Evolutionary conservation across 495 filamentous ascomycete species (phyloP).

Genomic region (Cercophora samala): DNA sequence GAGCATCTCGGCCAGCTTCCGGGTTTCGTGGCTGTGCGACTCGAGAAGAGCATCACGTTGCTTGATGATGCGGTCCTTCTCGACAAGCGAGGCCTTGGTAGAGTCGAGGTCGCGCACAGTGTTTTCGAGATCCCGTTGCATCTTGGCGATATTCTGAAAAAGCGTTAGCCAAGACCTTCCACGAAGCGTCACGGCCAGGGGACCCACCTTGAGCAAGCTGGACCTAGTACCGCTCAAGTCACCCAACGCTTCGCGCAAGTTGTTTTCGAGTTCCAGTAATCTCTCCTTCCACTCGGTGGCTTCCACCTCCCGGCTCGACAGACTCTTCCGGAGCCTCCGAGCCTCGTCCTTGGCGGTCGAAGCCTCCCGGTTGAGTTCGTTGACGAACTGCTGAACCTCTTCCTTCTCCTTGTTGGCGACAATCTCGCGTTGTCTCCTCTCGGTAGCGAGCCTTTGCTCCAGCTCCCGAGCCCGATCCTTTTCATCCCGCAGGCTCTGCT

Average conservation of each 20-base stretch:
- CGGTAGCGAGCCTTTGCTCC: constrained; percentile 70
- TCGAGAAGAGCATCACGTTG: constrained; percentile 92
- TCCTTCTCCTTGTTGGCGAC: constrained; percentile 84
- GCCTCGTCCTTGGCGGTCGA: constrained; percentile 80
- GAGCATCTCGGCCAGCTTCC: constrained; percentile 79
- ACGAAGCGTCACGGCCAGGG: not conserved
- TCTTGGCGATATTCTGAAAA: constrained; percentile 69
- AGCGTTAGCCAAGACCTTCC: constrained; percentile 13
- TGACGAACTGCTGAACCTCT: constrained; percentile 68
- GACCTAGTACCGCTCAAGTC: constrained; percentile 85
- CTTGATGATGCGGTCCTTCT: constrained; percentile 84
- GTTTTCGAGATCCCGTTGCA: constrained; percentile 82
- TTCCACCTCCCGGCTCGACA: constrained; percentile 83
- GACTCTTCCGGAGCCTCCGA: constrained; percentile 70
- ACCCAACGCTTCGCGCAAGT: constrained; percentile 74
- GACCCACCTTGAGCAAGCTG: constrained; percentile 67
- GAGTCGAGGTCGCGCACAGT: constrained; percentile 78
- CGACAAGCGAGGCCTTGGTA: constrained; percentile 67
- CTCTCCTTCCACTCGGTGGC: constrained; percentile 84
- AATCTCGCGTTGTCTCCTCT: constrained; percentile 81
- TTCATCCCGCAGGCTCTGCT: constrained; percentile 72
- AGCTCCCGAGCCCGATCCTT: constrained; percentile 74
- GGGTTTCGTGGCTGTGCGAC: constrained; percentile 77
- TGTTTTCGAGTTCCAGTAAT: constrained; percentile 82
- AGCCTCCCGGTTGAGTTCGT: constrained; percentile 80